These are phyloP conservation scores for Fusarium nisikadoi DNA, from an alignment of 2,329 filamentous ascomycete species.

Conservation along the genomic window DNA sequence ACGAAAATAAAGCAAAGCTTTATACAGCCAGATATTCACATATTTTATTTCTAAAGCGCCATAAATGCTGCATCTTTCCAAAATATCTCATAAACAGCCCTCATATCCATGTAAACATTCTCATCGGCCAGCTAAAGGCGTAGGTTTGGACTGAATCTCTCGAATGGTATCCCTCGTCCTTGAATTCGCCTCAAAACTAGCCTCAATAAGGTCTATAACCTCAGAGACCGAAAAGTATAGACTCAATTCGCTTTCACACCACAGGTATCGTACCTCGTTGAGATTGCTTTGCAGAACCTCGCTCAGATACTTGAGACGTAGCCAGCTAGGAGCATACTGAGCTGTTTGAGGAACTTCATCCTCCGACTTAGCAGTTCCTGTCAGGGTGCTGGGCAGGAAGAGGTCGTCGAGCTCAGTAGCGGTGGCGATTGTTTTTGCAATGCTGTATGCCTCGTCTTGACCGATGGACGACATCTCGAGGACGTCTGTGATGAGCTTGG, in stretches of 20 bases:
- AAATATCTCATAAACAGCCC: not conserved
- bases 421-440: constrained; percentile 67
- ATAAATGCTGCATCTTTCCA: not conserved
- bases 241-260: constrained; percentile 73
- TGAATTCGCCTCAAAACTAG: constrained; percentile 72
- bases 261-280: constrained; percentile 70
- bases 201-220: constrained; percentile 69
- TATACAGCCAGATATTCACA: not conserved
- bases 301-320: constrained; percentile 71
- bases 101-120: not conserved
- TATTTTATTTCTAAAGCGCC: not conserved
- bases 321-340: constrained; percentile 70
- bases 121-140: constrained; percentile 47
- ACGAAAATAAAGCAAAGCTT: fast-evolving
- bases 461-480: constrained; percentile 70
- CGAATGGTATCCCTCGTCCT: constrained; percentile 67
- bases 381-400: constrained; percentile 61
- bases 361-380: constrained; percentile 40
- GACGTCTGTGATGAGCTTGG: constrained; percentile 70
- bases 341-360: constrained; percentile 65
- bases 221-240: constrained; percentile 70
- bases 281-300: constrained; percentile 75
- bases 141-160: constrained; percentile 65
- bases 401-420: constrained; percentile 69
- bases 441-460: constrained; percentile 71